Percentiles rank a stretch among this genome's conserved stretches.
These are phyloP conservation scores for Hymenoscyphus scutula DNA, from an alignment of 2,329 filamentous ascomycete species.

Conservation along the genomic window DNA sequence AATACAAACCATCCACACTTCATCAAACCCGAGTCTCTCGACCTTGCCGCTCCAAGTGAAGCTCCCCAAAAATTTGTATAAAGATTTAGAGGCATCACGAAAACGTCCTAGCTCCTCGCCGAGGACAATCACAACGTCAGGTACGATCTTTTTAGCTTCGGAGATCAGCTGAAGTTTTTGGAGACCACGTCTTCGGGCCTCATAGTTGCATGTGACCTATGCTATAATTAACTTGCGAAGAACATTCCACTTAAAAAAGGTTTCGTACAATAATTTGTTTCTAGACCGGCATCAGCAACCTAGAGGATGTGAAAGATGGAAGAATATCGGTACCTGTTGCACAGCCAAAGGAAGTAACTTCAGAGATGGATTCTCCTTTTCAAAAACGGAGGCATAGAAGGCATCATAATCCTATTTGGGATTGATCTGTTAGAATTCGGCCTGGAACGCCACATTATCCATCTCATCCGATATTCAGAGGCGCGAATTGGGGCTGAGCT, in stretches of 20 bases:
- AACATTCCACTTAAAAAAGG: not conserved
- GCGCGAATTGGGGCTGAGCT: constrained; percentile 5
- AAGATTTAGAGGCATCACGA: constrained; percentile 77
- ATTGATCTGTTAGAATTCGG: not conserved
- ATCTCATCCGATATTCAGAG: not conserved
- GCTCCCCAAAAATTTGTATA: constrained; percentile 69
- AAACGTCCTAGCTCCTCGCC: constrained; percentile 86
- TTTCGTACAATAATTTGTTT: constrained; percentile 70
- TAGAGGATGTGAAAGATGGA: not conserved
- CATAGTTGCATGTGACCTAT: constrained; percentile 85
- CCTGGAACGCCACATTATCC: constrained; percentile 5
- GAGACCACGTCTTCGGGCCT: constrained; percentile 70
- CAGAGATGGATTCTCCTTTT: constrained; percentile 73
- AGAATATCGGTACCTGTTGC: constrained; percentile 31
- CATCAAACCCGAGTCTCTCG: constrained; percentile 86
- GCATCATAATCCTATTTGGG: constrained; percentile 70
- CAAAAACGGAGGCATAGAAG: constrained; percentile 88
- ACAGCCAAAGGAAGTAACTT: constrained; percentile 66
- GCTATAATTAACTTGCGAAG: not conserved
- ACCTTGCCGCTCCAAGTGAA: constrained; percentile 76
- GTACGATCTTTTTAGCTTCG: constrained; percentile 77
- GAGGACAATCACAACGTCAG: constrained; percentile 79
- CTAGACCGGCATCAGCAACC: constrained; percentile 40
- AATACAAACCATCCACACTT: constrained; percentile 53
- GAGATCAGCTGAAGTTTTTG: constrained; percentile 82